phyloP scores from a whole-genome alignment of 257 asterid genomes.

The Solanum gandarillasii region DNA sequence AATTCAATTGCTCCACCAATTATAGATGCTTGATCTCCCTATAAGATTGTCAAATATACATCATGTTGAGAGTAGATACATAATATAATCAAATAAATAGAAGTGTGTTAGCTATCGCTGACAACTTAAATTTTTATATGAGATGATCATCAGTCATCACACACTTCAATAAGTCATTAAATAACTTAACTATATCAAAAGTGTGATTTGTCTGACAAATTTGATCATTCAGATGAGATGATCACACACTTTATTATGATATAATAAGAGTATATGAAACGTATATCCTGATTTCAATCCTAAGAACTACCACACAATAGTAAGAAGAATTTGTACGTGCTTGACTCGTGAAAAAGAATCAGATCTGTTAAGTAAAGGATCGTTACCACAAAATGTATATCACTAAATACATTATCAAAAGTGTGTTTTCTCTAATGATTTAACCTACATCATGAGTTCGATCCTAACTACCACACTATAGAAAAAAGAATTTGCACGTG shows the following conservation, averaged over 20 bases:
- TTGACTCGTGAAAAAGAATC: background rate
- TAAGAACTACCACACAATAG: background rate
- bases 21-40: slow-evolving; percentile 99
- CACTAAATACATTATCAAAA: background rate
- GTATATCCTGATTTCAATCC: background rate
- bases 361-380: background rate
- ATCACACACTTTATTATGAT: background rate
- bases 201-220: background rate
- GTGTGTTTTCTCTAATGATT: background rate
- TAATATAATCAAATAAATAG: background rate
- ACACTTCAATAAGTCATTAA: background rate
- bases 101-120: background rate
- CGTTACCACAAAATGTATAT: background rate
- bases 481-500: background rate
- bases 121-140: background rate
- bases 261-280: background rate
- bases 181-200: background rate
- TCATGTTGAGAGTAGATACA: background rate
- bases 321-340: background rate
- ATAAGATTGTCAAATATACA: background rate
- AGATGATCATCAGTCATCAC: too few species aligned
- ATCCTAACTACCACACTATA: background rate
- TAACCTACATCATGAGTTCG: background rate
- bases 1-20: slow-evolving; percentile 96
- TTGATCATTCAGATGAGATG: background rate